Evolutionary conservation across 1,284 basidiomycete genomes (phyloP), one percentile per base, ranked within the genome.

Genomic region (Pyrrhoderma lamaoense): DNA sequence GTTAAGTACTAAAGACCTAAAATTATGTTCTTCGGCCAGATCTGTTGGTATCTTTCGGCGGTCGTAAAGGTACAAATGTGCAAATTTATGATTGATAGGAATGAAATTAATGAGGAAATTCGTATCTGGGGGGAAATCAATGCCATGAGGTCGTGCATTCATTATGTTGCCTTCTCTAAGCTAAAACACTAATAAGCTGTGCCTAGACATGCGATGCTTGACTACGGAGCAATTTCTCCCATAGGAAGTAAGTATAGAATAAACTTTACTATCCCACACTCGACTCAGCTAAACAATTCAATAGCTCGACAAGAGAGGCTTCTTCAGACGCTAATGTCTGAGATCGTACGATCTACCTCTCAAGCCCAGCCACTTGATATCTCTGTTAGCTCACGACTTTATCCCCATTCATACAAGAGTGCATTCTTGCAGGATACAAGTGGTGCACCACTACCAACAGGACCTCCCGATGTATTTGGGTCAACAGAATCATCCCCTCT

Each of bases 11-110:
- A 11, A 31, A 40, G 54, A 45, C 13, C 3, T 40, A 58, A 52
- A 45, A 56, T 52, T 52, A 54, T 19, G n/a, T 53, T 23, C 25
- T 9, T 39, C 44, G 2, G 46, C 11, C 58, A 90, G 87, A 89
- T 90, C 47, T 89, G 87, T 62, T 90, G 87, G 87, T 90, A 90
- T 64, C 76, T 90, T 16, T 87, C 87, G 3, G 87, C 88, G 21
- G 86, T 86, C 3, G 85, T 90, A 8, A 82, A 88, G 61, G 79
- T 90, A 38, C 87, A 90, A 59, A 70, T 88, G 39, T 90, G 87
- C 72, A 89, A 87, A 60, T 81, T 86, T 61, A 85, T 81, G 62
- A 89, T 90, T 56, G 85, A 89, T 61, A 77, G 77, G 36, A 79
- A 80, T 14, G 84, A 90, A 63, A 69, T 70, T 14, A 76, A 76